A percentile compares a stretch with the other conserved stretches of the same genome.
phyloP scores from a whole-genome alignment of 2,329 filamentous ascomycete species.

The Phaeosphaeriaceae sp. region DNA sequence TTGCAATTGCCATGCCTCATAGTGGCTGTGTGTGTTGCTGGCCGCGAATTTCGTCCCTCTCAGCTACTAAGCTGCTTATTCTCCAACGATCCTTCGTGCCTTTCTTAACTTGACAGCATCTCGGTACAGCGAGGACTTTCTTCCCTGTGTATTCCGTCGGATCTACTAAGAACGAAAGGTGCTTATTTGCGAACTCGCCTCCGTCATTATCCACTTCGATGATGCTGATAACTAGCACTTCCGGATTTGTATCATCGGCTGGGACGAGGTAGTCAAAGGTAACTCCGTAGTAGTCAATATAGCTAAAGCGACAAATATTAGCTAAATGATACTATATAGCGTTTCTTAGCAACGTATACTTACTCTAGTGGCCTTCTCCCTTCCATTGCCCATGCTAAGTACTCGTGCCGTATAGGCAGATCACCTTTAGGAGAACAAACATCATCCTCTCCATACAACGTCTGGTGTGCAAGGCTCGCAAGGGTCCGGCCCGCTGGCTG shows the following conservation, averaged over 20 bases:
- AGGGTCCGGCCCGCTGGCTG: too few relatives aligned
- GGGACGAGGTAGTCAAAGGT: slow-evolving; percentile 53
- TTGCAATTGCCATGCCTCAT: too few relatives aligned
- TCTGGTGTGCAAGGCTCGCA: slow-evolving; percentile 10
- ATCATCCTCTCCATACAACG: slow-evolving; percentile 10
- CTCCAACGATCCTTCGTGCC: slow-evolving; percentile 45
- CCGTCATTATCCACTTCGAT: slow-evolving; percentile 49
- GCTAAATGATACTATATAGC: slow-evolving; percentile 4
- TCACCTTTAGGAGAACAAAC: slow-evolving; percentile 4
- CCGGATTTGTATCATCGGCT: slow-evolving; percentile 44
- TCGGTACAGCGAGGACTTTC: slow-evolving; percentile 52
- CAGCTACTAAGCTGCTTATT: slow-evolving; percentile 30
- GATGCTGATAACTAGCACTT: slow-evolving; percentile 49
- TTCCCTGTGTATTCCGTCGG: slow-evolving; percentile 48
- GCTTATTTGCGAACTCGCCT: slow-evolving; percentile 46
- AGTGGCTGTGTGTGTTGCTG: not conserved
- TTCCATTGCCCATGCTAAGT: slow-evolving; percentile 11
- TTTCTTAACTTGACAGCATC: slow-evolving; percentile 51
- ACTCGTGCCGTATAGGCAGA: slow-evolving; percentile 10
- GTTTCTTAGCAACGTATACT: slow-evolving; percentile 1
- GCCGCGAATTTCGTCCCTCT: not conserved
- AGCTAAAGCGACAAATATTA: slow-evolving; percentile 14
- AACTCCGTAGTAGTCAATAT: slow-evolving; percentile 25
- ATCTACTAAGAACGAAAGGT: slow-evolving; percentile 46
- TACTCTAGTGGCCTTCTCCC: slow-evolving; percentile 8